Conservation (phyloP, 768 basidiomycete species). For the Scleroderma bovista region DNA sequence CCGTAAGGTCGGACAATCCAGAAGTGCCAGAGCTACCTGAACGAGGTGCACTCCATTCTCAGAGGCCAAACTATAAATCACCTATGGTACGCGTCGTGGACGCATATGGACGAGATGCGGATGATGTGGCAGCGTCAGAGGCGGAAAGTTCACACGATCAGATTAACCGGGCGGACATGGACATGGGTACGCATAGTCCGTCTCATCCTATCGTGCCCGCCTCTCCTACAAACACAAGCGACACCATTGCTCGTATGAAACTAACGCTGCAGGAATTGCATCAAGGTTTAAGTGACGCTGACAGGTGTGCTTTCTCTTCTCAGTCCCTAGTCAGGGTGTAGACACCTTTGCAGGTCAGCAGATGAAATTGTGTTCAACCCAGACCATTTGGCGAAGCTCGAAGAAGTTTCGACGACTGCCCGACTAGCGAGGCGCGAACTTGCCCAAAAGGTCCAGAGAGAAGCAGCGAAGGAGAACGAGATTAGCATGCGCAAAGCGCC, state of each 20-base stretch:
- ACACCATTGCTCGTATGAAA: slow-evolving; percentile 54
- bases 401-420: slow-evolving; percentile 48
- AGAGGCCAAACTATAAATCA: slow-evolving; percentile 39
- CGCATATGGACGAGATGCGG: slow-evolving; percentile 55
- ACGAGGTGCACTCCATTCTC: slow-evolving; percentile 20
- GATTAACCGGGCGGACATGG: slow-evolving; percentile 16
- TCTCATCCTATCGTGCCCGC: slow-evolving; percentile 8
- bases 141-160: neutral
- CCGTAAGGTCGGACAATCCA: slow-evolving; percentile 20
- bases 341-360: slow-evolving; percentile 30
- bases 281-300: slow-evolving; percentile 50
- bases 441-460: slow-evolving; percentile 35
- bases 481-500: slow-evolving; percentile 29
- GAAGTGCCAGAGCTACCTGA: slow-evolving; percentile 16
- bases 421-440: slow-evolving; percentile 46
- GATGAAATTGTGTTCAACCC: slow-evolving; percentile 36
- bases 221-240: slow-evolving; percentile 26
- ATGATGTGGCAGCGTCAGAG: slow-evolving; percentile 8
- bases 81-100: slow-evolving; percentile 63
- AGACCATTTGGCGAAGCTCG: slow-evolving; percentile 44
- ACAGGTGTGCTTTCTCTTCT: slow-evolving; percentile 37
- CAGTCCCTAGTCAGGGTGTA: slow-evolving; percentile 4
- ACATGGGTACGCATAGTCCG: slow-evolving; percentile 8
- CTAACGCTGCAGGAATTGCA: slow-evolving; percentile 53
- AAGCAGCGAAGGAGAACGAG: slow-evolving; percentile 32